Evolutionary conservation across 768 basidiomycete genomes (phyloP), one percentile per base, ranked within the genome.

Genomic region (Cystofilobasidium ferigula): DNA sequence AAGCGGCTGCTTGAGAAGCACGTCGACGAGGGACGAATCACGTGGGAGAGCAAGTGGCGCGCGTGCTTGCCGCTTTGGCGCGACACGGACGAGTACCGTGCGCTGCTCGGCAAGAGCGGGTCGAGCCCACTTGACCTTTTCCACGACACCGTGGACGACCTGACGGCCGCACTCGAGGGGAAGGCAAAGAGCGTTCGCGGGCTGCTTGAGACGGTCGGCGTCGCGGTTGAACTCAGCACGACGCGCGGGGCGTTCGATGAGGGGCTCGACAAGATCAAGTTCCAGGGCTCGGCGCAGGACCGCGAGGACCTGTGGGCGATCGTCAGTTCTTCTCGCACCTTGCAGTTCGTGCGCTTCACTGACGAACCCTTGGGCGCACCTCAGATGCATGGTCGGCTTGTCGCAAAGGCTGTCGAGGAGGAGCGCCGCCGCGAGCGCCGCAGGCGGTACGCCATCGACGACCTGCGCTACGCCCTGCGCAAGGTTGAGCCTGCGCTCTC

Each of bases 81-180:
- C 9, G 79, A 85, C 38, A 89, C 95, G 72, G 79, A 82, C 51
- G 84, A 89, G n/a, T 99, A 98, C 77, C 80, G 86, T 48, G 80
- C 82, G 68, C 84, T 98, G 76, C 84, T 98, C 22, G 94, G 95
- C 20, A 88, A 87, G 71, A 88, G 89, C 10, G 95, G 95, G 18
- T 94, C 91, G 1, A 92, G 88, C 70, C 93, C 94, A 0, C 81
- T 99, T 35, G 95, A 99, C 72, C 82, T 98, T 5, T 98, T 95
- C 77, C 95, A 92, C 90, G 94, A 98, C 76, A 74, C 82, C 13
- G 86, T 95, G 53, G 95, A 99, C 75, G 80, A 79, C 47, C 81
- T 95, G 3, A 92, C 91, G 16, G 8, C 30, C 26, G 35, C 57
- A 18, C 43, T 68, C 34, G 67, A 68, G 36, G 24, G 38, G 3